Evolutionary conservation across 1,284 basidiomycete species (phyloP).

Genomic region (Cutaneotrichosporon dermatis): DNA sequence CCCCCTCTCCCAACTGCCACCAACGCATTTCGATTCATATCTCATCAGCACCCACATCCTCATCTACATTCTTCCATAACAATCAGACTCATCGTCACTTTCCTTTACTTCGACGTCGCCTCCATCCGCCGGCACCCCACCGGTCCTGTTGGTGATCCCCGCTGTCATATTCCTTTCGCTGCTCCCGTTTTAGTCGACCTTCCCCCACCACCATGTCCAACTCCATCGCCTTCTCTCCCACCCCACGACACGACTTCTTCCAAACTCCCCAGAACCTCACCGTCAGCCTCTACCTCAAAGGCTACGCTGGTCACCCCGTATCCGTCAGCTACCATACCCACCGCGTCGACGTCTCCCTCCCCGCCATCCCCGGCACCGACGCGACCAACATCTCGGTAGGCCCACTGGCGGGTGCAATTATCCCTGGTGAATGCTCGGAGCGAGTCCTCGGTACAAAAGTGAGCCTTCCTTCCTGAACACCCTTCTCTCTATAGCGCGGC

Average conservation of each 20-base stretch:
- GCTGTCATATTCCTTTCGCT: too few species aligned
- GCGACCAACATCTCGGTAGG: slow-evolving; percentile 51
- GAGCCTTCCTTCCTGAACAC: slow-evolving; percentile 47
- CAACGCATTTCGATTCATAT: too few species aligned
- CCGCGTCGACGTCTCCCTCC: slow-evolving; percentile 46
- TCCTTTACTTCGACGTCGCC: too few species aligned
- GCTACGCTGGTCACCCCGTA: slow-evolving; percentile 52
- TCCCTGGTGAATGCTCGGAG: slow-evolving; percentile 59
- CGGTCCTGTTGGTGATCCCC: too few species aligned
- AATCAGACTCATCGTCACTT: too few species aligned
- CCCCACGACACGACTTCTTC: slow-evolving; percentile 71
- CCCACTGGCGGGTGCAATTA: slow-evolving; percentile 76
- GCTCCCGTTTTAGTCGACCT: too few species aligned
- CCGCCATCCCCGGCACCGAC: slow-evolving; percentile 60
- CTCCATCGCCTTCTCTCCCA: background rate
- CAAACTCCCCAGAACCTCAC: slow-evolving; percentile 71
- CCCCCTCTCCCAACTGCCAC: too few species aligned
- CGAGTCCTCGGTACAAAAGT: slow-evolving; percentile 78
- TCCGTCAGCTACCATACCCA: slow-evolving; percentile 52
- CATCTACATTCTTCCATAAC: too few species aligned
- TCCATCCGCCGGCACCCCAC: too few species aligned
- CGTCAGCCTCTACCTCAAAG: slow-evolving; percentile 72
- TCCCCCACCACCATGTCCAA: background rate
- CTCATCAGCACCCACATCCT: too few species aligned
- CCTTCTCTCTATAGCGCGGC: too few species aligned